Evolutionary conservation across 148 eudicot species (phyloP).

Genomic region (Spergularia bocconei): DNA sequence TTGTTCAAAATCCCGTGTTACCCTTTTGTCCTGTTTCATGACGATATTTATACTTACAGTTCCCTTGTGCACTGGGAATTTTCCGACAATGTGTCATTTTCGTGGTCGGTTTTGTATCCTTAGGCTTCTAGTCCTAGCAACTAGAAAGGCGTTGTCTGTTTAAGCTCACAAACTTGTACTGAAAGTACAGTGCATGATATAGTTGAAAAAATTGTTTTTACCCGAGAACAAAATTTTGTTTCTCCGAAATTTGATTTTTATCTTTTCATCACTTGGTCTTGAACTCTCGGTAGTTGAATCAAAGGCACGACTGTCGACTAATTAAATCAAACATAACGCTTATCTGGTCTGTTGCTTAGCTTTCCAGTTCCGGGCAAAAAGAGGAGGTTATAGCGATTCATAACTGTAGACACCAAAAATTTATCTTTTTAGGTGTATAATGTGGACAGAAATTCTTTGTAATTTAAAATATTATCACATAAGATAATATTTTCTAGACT

Average conservation of each 20-base stretch:
- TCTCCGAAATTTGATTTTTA: background rate
- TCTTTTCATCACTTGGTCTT: background rate
- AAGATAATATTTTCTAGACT: no score
- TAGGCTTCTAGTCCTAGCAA: conserved; percentile 1
- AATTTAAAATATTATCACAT: no score
- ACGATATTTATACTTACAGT: background rate
- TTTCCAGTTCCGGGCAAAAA: background rate
- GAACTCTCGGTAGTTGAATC: background rate
- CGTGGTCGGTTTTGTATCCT: conserved; percentile 14
- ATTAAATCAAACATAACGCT: background rate
- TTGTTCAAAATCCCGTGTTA: background rate
- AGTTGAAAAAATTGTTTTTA: background rate
- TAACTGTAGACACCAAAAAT: no score
- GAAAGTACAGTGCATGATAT: background rate
- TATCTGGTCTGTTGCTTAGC: background rate
- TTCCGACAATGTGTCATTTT: background rate
- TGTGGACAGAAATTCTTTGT: no score
- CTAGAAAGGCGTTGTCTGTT: background rate
- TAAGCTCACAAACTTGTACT: background rate
- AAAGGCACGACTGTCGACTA: background rate
- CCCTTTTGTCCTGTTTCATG: background rate
- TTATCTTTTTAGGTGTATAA: no score
- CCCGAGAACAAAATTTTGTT: background rate
- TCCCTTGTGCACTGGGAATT: background rate
- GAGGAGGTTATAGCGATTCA: background rate